Percentiles rank a stretch among this genome's conserved stretches.
Conservation (phyloP, 1,284 basidiomycete species). For the Xanthoconium separans region DNA sequence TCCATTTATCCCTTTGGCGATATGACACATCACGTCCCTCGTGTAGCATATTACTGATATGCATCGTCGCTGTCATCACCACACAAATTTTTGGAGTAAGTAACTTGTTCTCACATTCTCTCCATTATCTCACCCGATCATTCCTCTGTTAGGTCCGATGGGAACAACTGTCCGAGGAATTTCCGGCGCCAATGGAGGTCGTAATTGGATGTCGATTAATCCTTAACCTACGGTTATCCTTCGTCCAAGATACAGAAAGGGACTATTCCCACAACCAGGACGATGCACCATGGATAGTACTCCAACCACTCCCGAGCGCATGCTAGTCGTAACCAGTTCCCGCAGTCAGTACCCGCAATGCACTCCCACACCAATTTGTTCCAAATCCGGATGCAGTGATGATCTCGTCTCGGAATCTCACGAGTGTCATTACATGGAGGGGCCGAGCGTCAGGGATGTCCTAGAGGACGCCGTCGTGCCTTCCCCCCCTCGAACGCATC, state of each 20-base stretch:
- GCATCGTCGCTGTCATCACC: constrained; percentile 4
- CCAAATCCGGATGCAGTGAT: background rate
- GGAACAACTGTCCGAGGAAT: constrained; percentile 3
- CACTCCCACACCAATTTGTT: background rate
- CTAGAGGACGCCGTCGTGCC: too few species aligned
- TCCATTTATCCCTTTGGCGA: background rate
- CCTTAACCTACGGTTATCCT: constrained; percentile 7
- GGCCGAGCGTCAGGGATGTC: too few species aligned
- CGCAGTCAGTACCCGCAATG: background rate
- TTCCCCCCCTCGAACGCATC: too few species aligned
- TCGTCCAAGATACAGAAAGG: background rate
- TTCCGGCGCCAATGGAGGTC: constrained; percentile 7
- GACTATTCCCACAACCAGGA: background rate
- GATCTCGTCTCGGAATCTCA: too few species aligned
- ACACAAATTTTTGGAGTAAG: constrained; percentile 11
- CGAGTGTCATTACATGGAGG: too few species aligned
- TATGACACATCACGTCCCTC: background rate
- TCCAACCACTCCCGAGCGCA: background rate
- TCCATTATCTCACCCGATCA: background rate
- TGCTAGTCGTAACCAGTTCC: background rate
- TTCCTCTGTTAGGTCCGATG: constrained; percentile 1
- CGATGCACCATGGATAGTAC: background rate
- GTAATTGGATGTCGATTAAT: constrained; percentile 15
- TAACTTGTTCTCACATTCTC: background rate
- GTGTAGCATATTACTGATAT: constrained; percentile 13